phyloP scores from a whole-genome alignment of 768 basidiomycete genomes.

The Megacollybia marginata region DNA sequence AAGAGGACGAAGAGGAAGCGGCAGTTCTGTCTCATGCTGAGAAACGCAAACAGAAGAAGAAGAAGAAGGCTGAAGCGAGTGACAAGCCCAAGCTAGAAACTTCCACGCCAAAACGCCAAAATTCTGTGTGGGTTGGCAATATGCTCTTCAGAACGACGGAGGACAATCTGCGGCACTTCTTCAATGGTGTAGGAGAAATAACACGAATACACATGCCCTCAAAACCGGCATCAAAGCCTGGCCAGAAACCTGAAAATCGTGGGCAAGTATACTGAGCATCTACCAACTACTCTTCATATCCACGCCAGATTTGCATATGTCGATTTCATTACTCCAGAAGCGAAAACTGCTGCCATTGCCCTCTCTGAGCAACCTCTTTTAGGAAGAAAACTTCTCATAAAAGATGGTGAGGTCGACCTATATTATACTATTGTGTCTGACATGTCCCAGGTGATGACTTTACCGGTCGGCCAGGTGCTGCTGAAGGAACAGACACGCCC shows the following conservation, averaged over 20 bases:
- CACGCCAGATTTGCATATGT: constrained; percentile 85
- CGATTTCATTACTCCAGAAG: constrained; percentile 78
- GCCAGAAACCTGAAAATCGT: constrained; percentile 59
- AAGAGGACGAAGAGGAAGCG: neutral
- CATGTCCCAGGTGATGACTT: constrained; percentile 59
- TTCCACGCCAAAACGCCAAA: neutral
- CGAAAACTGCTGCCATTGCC: constrained; percentile 66
- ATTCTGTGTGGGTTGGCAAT: constrained; percentile 66
- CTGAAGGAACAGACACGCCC: constrained; percentile 22
- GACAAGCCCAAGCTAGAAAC: constrained; percentile 2
- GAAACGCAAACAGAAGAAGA: constrained; percentile 1
- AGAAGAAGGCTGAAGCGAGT: neutral
- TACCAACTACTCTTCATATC: constrained; percentile 1
- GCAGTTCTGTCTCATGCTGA: neutral
- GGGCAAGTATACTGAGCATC: constrained; percentile 47
- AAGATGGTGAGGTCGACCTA: constrained; percentile 57
- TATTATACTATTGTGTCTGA: constrained; percentile 4
- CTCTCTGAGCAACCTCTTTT: constrained; percentile 77
- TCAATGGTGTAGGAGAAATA: constrained; percentile 62
- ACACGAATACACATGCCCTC: constrained; percentile 84
- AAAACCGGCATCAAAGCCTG: constrained; percentile 44
- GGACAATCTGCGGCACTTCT: constrained; percentile 43
- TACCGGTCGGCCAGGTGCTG: constrained; percentile 52
- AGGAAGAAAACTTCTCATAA: constrained; percentile 86
- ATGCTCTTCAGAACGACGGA: constrained; percentile 60